Conservation (phyloP, 1,284 basidiomycete genomes). For the Gymnopus androsaceus region DNA sequence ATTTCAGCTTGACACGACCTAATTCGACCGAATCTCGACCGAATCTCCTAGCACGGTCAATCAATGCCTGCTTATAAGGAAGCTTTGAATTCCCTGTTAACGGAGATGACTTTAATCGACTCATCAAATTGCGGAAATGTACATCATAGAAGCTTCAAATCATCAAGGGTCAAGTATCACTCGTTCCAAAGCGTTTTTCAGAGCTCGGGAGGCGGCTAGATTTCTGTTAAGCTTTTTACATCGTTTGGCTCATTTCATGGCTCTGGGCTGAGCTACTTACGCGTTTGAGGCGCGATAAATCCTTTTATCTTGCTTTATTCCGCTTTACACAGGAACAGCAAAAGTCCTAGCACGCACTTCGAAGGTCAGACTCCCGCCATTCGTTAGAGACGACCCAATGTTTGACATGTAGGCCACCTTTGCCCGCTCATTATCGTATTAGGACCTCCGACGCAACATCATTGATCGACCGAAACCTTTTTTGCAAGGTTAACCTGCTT, state of each 20-base stretch:
- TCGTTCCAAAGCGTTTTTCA: not conserved
- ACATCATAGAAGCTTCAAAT: constrained; percentile 1
- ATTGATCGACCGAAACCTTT: not conserved
- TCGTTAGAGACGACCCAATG: not conserved
- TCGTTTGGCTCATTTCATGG: not conserved
- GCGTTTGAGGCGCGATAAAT: too few species aligned
- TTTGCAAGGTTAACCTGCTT: not conserved
- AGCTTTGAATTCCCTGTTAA: not conserved
- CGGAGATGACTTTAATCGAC: constrained; percentile 4
- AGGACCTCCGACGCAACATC: not conserved
- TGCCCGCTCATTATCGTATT: constrained; percentile 3
- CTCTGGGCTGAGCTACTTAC: too few species aligned
- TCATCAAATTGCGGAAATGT: not conserved
- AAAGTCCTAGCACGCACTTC: not conserved
- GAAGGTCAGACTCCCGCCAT: not conserved
- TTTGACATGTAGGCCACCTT: constrained; percentile 5
- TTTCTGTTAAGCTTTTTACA: not conserved
- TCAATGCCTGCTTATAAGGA: not conserved
- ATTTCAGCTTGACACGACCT: too few species aligned
- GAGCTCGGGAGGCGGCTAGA: not conserved
- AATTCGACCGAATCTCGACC: too few species aligned
- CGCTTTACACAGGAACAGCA: not conserved
- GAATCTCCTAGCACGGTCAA: not conserved
- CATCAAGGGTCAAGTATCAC: not conserved
- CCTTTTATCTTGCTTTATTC: not conserved